phyloP scores from a whole-genome alignment of 2,329 filamentous ascomycete genomes.

The Beauveria australis region DNA sequence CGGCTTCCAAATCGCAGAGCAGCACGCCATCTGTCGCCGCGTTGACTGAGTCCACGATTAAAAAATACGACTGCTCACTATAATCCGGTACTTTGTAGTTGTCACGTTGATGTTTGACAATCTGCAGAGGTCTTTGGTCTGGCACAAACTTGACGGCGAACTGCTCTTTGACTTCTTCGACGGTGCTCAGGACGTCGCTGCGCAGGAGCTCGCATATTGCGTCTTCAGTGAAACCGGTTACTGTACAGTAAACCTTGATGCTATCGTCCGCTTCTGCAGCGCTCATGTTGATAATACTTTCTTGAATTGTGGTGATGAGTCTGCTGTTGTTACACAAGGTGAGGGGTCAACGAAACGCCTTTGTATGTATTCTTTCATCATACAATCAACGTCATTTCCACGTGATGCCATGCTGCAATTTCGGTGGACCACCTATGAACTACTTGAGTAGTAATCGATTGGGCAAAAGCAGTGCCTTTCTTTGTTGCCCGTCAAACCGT shows the following conservation, averaged over 20 bases:
- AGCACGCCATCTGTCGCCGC: neutral
- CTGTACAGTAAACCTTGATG: constrained; percentile 1
- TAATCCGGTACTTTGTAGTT: constrained; percentile 1
- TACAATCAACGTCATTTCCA: neutral
- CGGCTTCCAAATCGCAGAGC: neutral
- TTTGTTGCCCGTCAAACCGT: neutral
- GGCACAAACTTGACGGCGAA: neutral
- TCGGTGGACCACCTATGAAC: neutral
- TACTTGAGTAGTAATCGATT: neutral
- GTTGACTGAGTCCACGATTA: constrained; percentile 5
- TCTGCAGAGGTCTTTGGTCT: neutral
- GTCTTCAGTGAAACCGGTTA: neutral
- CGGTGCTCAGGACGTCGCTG: neutral
- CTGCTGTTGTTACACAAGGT: neutral
- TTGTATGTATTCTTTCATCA: neutral
- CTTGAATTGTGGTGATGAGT: neutral
- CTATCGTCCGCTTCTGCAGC: neutral
- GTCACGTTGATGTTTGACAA: constrained; percentile 1
- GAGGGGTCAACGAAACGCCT: neutral
- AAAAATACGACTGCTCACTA: constrained; percentile 2
- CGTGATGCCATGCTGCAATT: neutral
- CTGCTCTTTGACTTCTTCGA: neutral
- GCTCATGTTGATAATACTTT: neutral
- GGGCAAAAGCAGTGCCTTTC: no score
- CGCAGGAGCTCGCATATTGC: neutral